Conservation (phyloP, 2,329 filamentous ascomycete genomes). For the Diaporthe sp. region DNA sequence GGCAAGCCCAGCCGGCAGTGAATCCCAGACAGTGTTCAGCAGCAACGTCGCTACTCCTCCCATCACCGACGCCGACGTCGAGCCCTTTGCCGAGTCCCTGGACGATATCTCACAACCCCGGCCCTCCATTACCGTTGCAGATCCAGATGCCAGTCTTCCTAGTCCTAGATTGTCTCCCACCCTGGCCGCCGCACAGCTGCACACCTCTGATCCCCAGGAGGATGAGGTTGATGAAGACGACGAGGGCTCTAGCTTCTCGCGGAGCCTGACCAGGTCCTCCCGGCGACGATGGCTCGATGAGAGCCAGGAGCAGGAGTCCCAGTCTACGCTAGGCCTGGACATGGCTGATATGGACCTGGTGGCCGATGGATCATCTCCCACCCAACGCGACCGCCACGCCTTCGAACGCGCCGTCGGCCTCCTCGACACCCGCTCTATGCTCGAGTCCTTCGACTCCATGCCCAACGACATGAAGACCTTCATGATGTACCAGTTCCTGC, state of each 20-base stretch:
- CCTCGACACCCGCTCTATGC: conserved; percentile 86
- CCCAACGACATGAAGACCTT: conserved; percentile 93
- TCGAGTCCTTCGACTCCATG: conserved; percentile 92
- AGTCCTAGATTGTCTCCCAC: conserved; percentile 96
- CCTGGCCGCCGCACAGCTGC: conserved; percentile 76
- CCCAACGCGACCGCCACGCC: conserved; percentile 47
- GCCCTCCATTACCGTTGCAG: conserved; percentile 77
- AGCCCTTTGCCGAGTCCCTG: conserved; percentile 65
- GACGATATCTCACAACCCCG: conserved; percentile 65
- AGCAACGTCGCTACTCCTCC: conserved; percentile 80
- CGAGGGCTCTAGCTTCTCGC: conserved; percentile 52
- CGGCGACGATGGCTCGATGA: conserved; percentile 54
- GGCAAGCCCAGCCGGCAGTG: conserved; percentile 67
- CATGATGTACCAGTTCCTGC: conserved; percentile 95
- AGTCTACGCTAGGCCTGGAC: conserved; percentile 56
- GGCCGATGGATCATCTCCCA: conserved; percentile 48
- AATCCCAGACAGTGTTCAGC: conserved; percentile 72
- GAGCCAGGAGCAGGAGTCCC: conserved; percentile 51
- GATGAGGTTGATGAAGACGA: conserved; percentile 59
- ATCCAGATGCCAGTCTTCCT: conserved; percentile 91
- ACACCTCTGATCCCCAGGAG: conserved; percentile 58
- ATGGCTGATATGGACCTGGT: conserved; percentile 46
- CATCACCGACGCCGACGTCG: conserved; percentile 79
- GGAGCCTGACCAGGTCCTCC: conserved; percentile 51
- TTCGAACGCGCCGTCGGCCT: conserved; percentile 60